phyloP scores from a whole-genome alignment of 2,329 filamentous ascomycete genomes.

The Biscogniauxia marginata region DNA sequence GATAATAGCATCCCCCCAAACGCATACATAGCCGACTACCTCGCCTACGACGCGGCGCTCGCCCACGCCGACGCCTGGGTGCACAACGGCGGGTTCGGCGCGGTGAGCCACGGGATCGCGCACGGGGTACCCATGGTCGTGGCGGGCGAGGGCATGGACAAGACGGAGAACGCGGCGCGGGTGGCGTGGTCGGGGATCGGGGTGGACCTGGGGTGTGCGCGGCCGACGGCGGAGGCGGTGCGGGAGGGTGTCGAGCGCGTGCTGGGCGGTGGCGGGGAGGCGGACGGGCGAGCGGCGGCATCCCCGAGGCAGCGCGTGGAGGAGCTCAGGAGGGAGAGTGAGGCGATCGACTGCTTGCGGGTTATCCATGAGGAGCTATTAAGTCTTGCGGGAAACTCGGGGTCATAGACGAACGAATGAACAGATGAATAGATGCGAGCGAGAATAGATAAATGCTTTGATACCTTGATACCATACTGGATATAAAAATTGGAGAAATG shows the following conservation, averaged over 20 bases:
- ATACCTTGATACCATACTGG: neutral
- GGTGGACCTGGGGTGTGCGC: constrained; percentile 30
- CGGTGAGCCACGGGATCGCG: constrained; percentile 39
- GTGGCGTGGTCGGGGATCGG: constrained; percentile 36
- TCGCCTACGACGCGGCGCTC: constrained; percentile 39
- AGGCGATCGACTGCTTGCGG: constrained; percentile 30
- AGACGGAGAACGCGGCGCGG: constrained; percentile 37
- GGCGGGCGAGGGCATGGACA: constrained; percentile 42
- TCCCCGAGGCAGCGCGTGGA: constrained; percentile 22
- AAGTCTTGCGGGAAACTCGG: neutral
- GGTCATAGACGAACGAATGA: neutral
- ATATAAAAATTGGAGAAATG: neutral
- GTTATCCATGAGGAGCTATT: constrained; percentile 29
- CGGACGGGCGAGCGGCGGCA: constrained; percentile 28
- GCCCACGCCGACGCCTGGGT: constrained; percentile 38
- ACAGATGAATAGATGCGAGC: neutral
- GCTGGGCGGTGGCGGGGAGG: constrained; percentile 26
- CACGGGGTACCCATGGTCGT: constrained; percentile 41
- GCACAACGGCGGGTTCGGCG: constrained; percentile 42
- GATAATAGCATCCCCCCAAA: constrained; percentile 27
- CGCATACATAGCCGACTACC: constrained; percentile 36
- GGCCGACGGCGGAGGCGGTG: constrained; percentile 28
- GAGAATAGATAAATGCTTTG: neutral
- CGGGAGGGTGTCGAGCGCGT: constrained; percentile 30
- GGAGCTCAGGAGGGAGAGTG: constrained; percentile 29